Conservation (phyloP, 2,329 filamentous ascomycete genomes). For the Fusarium chuoi region DNA sequence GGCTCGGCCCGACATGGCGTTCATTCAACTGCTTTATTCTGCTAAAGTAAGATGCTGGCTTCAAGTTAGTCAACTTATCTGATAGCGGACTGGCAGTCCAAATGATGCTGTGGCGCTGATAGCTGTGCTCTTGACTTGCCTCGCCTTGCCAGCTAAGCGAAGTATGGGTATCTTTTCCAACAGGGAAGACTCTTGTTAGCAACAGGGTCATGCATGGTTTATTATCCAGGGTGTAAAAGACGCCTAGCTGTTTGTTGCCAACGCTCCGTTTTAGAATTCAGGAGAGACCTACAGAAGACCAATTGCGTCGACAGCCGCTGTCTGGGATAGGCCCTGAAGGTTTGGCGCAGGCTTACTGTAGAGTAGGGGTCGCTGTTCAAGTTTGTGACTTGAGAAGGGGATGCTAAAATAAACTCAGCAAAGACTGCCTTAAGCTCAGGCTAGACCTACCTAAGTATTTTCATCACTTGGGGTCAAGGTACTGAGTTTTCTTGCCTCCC, state of each 20-base stretch:
- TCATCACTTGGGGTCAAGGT: not conserved
- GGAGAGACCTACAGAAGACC: not conserved
- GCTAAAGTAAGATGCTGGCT: fast-evolving
- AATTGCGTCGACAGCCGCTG: not conserved
- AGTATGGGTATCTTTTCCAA: not conserved
- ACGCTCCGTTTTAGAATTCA: not conserved
- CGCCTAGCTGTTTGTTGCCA: not conserved
- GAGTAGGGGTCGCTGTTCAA: not conserved
- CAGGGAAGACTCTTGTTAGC: not conserved
- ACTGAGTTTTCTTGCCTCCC: not conserved
- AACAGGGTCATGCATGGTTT: not conserved
- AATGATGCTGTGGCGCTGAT: too few relatives aligned
- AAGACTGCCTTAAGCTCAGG: fast-evolving
- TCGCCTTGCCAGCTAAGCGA: not conserved
- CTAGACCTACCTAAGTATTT: not conserved
- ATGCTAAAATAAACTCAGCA: not conserved
- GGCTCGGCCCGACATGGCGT: not conserved
- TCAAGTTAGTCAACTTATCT: fast-evolving
- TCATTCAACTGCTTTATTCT: not conserved
- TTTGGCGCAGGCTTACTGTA: not conserved
- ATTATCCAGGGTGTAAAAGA: not conserved
- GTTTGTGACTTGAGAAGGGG: not conserved
- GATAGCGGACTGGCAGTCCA: fast-evolving
- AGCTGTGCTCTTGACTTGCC: too few relatives aligned
- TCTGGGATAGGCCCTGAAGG: not conserved